Evolutionary conservation across 352 stramenopile species (phyloP).

Genomic region (Globisporangium spiculum): DNA sequence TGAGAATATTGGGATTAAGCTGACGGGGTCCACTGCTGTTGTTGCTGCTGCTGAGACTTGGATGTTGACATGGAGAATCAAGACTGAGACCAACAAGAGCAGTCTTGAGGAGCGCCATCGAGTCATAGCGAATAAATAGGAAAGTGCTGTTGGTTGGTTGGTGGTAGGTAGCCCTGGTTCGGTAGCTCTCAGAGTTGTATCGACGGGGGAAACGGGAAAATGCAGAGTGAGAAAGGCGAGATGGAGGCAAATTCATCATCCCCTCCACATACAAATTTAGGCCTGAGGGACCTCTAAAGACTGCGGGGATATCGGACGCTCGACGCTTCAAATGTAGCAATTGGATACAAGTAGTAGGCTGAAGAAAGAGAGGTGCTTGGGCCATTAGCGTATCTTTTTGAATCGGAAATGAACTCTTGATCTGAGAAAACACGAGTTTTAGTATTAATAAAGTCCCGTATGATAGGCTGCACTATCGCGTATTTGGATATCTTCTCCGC

Average conservation of each 20-base stretch:
- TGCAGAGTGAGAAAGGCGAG: slow-evolving; percentile 13
- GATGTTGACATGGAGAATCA: background rate
- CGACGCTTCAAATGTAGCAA: background rate
- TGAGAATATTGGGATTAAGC: background rate
- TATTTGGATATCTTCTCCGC: background rate
- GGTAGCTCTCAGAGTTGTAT: background rate
- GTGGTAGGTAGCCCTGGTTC: background rate
- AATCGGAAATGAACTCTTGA: background rate
- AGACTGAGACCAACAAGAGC: slow-evolving; percentile 1
- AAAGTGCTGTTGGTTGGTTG: background rate
- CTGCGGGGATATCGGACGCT: background rate
- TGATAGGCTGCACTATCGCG: background rate
- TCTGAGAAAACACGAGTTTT: no score
- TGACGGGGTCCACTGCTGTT: background rate
- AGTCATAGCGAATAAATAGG: slow-evolving; percentile 7
- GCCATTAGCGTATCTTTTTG: background rate
- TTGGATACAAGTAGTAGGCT: background rate
- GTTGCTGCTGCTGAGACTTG: background rate
- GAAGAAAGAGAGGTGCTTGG: background rate
- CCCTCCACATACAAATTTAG: background rate
- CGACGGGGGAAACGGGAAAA: background rate
- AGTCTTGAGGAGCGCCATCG: background rate
- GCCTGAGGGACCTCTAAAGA: background rate
- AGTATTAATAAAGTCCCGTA: background rate
- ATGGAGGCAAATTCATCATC: background rate